Base-by-base conservation (phyloP, 331 rosid species). In the Arachis monticola region DNA sequence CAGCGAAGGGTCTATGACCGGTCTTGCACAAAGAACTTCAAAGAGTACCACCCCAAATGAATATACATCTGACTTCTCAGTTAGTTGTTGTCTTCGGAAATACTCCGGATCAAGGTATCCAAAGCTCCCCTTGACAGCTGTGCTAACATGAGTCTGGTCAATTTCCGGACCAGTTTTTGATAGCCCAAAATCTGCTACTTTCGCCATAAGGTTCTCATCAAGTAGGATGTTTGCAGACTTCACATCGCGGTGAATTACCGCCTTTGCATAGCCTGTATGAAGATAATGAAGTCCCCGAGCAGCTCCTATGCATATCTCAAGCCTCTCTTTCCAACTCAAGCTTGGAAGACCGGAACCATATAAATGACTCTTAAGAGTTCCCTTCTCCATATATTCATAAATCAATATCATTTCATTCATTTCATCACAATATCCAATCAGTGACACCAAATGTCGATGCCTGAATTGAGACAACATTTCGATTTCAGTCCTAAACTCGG, bases 211-310 rank as follows among this genome's bases (percentile, higher is more conserved):
- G 74, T 87, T 92, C 85, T 92, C 98, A 58, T 92, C 98, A 59
- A 90, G 92, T 70, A 92, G 83, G 72, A 92, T 92, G 75, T 92
- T 92, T 57, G 98, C 94, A 10, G 98, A 90, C 77, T 92, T 92
- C 75, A 92, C 98, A 41, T 92, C 96, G 0, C 96, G 93, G 74
- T 92, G 98, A 60, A 92, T 92, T 77, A 92, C 90, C 0, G 96
- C 92, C 64, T 87, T 88, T 47, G 94, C 90, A 74, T 87, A 83
- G 58, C 98, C 95, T 0, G 96, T 90, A 61, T 92, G 96, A 79
- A 92, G 98, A 87, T 92, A 92, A 79, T 92, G 98, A 1, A 92
- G 89, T 79, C 98, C 96, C 82, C 96, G 79, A 32, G 98, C 96
- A 6, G 98, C 41, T 61, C 98, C 98, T 64, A 92, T 87, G 87